A percentile compares a stretch with the other conserved stretches of the same genome.
These are phyloP conservation scores for Teratosphaeria viscida DNA, from an alignment of 2,329 filamentous ascomycete species.

Conservation along the genomic window DNA sequence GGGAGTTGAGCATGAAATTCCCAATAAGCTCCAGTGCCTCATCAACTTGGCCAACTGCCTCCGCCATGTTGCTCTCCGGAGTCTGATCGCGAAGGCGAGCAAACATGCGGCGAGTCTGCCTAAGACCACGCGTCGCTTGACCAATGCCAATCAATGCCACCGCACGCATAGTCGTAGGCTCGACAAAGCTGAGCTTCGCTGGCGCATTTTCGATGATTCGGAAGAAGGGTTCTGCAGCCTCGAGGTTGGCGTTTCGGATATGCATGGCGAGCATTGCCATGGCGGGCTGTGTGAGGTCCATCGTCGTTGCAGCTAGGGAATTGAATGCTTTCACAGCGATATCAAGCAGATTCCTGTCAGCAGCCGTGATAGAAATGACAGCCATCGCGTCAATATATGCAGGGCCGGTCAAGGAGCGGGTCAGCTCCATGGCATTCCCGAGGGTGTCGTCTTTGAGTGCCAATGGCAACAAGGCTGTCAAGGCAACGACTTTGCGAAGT, in stretches of 20 bases:
- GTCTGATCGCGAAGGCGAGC: constrained; percentile 61
- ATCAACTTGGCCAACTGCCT: constrained; percentile 69
- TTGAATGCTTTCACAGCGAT: constrained; percentile 52
- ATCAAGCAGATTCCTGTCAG: constrained; percentile 63
- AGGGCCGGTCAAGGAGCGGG: constrained; percentile 48
- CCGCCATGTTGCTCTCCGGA: constrained; percentile 36
- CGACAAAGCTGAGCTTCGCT: constrained; percentile 60
- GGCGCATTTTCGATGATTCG: constrained; percentile 54
- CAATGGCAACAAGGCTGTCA: constrained; percentile 67
- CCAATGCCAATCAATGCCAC: constrained; percentile 80
- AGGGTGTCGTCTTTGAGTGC: constrained; percentile 62
- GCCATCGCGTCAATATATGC: constrained; percentile 55
- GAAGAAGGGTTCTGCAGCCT: constrained; percentile 72
- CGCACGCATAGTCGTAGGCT: constrained; percentile 83
- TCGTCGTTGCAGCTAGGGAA: constrained; percentile 39
- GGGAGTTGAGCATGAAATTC: constrained; percentile 43
- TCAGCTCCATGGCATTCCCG: constrained; percentile 63
- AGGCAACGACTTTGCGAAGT: constrained; percentile 61
- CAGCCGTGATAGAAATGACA: constrained; percentile 64
- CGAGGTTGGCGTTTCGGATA: constrained; percentile 69
- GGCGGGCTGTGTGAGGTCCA: constrained; percentile 45
- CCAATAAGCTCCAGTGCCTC: constrained; percentile 68
- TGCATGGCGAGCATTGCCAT: constrained; percentile 81
- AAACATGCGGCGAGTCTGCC: constrained; percentile 77
- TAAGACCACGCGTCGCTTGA: constrained; percentile 69